These are phyloP conservation scores for Hydnomerulius pinastri DNA, from an alignment of 768 basidiomycete genomes.

Conservation along the genomic window DNA sequence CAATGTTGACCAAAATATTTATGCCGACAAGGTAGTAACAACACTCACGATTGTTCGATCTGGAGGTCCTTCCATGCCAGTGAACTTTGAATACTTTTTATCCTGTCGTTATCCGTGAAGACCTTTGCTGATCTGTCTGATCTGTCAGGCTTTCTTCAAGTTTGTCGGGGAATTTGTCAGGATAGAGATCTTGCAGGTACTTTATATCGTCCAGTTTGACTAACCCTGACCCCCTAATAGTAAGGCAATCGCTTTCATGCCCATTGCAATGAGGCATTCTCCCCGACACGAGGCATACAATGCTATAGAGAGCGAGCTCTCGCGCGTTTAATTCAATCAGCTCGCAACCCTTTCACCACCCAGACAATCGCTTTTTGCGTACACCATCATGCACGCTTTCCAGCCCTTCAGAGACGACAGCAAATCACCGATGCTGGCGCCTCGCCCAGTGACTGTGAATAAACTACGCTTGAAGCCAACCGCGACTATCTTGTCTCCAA, in stretches of 20 bases:
- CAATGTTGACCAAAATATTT: too few species aligned
- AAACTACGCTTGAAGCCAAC: background rate
- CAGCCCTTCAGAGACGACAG: background rate
- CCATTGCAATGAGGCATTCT: background rate
- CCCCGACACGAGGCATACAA: background rate
- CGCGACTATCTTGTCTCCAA: background rate
- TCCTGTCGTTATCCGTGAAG: too few species aligned
- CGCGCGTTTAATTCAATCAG: background rate
- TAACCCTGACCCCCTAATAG: background rate
- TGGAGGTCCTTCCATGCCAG: too few species aligned
- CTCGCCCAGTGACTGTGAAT: background rate
- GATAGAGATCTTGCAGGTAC: too few species aligned
- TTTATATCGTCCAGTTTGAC: too few species aligned
- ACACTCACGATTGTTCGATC: too few species aligned
- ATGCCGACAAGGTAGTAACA: too few species aligned
- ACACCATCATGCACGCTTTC: background rate
- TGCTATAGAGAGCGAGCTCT: background rate
- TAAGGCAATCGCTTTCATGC: background rate
- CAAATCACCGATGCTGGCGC: background rate
- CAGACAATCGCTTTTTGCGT: too few species aligned
- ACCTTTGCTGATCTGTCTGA: too few species aligned
- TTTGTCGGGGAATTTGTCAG: too few species aligned
- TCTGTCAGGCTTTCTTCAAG: too few species aligned
- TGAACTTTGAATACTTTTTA: too few species aligned
- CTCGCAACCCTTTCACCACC: background rate